A percentile compares a stretch with the other conserved stretches of the same genome.
These are phyloP conservation scores for Dactylellina cionopaga DNA, from an alignment of 2,329 filamentous ascomycete genomes.

Conservation along the genomic window DNA sequence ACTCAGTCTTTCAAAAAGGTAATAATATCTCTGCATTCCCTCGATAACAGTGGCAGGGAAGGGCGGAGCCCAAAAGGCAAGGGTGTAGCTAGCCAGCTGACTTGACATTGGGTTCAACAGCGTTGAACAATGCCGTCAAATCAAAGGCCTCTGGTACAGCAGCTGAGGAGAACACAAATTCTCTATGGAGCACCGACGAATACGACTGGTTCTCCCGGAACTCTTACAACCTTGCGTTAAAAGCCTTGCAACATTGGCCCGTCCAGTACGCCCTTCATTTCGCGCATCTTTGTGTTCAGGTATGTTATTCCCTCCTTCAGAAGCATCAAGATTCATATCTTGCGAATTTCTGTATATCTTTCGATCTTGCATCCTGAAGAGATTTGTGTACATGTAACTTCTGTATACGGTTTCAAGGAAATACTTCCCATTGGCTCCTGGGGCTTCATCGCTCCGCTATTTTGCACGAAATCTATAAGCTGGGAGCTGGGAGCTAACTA, in stretches of 20 bases:
- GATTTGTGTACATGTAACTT: slow-evolving; percentile 64
- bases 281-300: slow-evolving; percentile 68
- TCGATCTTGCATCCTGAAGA: slow-evolving; percentile 58
- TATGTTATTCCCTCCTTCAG: slow-evolving; percentile 63
- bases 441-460: too few relatives aligned
- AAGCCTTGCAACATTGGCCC: slow-evolving; percentile 65
- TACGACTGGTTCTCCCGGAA: slow-evolving; percentile 86
- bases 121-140: slow-evolving; percentile 61
- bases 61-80: slow-evolving; percentile 57
- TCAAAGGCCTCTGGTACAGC: slow-evolving; percentile 58
- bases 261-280: slow-evolving; percentile 67
- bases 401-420: slow-evolving; percentile 5
- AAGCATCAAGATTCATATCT: slow-evolving; percentile 8
- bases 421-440: slow-evolving; percentile 47
- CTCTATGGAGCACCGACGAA: slow-evolving; percentile 71
- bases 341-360: background rate
- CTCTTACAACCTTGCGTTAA: slow-evolving; percentile 78
- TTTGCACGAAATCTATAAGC: slow-evolving; percentile 54
- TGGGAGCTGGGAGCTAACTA: slow-evolving; percentile 63
- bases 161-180: slow-evolving; percentile 26
- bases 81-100: slow-evolving; percentile 36
- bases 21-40: too few relatives aligned
- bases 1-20: slow-evolving; percentile 43
- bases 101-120: slow-evolving; percentile 60
- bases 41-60: too few relatives aligned